These are phyloP conservation scores for Acanthamoeba royreba DNA, from an alignment of 208 protist species.

Conservation along the genomic window DNA sequence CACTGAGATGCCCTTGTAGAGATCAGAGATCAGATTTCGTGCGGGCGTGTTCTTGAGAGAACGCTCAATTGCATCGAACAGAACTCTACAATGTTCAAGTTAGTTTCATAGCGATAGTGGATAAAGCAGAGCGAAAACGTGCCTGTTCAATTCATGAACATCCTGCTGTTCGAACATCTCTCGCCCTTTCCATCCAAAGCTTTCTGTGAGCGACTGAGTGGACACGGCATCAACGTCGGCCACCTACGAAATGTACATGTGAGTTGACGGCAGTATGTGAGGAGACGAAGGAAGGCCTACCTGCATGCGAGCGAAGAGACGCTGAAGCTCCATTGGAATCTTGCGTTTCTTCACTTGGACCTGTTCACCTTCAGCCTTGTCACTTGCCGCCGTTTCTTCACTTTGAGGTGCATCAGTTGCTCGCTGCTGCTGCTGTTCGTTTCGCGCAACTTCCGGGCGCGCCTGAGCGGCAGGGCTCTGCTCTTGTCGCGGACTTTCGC, in stretches of 20 bases:
- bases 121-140: neutral
- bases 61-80: slow-evolving; percentile 48
- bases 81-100: neutral
- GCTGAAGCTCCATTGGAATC: slow-evolving; percentile 53
- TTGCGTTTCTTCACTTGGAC: neutral
- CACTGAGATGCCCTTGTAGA: neutral
- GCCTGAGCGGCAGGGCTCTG: neutral
- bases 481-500: neutral
- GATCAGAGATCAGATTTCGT: neutral
- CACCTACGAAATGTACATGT: neutral
- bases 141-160: slow-evolving; percentile 49
- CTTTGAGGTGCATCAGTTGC: no score
- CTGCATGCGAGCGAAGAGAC: slow-evolving; percentile 56
- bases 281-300: no score
- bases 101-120: neutral
- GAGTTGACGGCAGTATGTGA: no score
- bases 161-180: slow-evolving; percentile 63
- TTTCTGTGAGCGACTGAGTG: slow-evolving; percentile 42
- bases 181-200: slow-evolving; percentile 57
- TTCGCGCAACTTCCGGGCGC: neutral
- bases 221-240: neutral
- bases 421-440: no score
- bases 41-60: neutral
- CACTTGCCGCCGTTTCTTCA: no score
- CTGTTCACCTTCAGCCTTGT: no score